Base-by-base conservation (phyloP, 164 flowering plant species). In the Nymphaea thermarum region DNA sequence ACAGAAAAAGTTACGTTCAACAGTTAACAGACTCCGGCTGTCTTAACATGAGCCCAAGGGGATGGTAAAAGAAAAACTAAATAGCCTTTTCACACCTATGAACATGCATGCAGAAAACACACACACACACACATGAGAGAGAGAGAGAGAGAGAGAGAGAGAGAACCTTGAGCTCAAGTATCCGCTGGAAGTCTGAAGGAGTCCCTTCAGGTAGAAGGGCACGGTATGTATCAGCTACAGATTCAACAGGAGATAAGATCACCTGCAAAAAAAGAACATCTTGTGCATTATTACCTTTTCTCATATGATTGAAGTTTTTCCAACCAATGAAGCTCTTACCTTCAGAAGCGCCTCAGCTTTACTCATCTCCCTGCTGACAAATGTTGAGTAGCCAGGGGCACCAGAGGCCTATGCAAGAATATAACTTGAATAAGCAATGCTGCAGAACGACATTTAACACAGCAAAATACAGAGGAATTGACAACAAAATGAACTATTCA, bases 271-370 rank as follows among this genome's bases (percentile, higher is more conserved):
- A 72, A 71, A 41, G 70, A 61, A 36, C 10, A n/a, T 25, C 36
- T 25, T 25, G 36, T 25, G 36, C 36, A 25, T 25, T 25, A 25
- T 25, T 25, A 16, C 43, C 44, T 62, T 11, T n/a, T 64, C 47
- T 45, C 11, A 69, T 43, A n/a, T 55, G 43, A 42, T 43, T 60
- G 68, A 66, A 72, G 41, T 6, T 42, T 44, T 3, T 44, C 10
- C 8, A 15, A 8, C 44, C 42, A 17, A 43, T 60, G 65, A 44
- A 12, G 55, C 12, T 47, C 76, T 62, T 17, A 88, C 98, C 94
- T 94, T 94, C 74, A 94, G 69, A 42, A 94, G 86, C 17, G 99
- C 99, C 80, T 94, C 99, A 72, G 99, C 99, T 86, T 91, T 91
- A 82, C 98, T 90, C 97, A 94, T 94, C 77, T 94, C 98, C 69